Base-by-base conservation (phyloP, 306 rosid genomes). In the Pyrus communis region DNA sequence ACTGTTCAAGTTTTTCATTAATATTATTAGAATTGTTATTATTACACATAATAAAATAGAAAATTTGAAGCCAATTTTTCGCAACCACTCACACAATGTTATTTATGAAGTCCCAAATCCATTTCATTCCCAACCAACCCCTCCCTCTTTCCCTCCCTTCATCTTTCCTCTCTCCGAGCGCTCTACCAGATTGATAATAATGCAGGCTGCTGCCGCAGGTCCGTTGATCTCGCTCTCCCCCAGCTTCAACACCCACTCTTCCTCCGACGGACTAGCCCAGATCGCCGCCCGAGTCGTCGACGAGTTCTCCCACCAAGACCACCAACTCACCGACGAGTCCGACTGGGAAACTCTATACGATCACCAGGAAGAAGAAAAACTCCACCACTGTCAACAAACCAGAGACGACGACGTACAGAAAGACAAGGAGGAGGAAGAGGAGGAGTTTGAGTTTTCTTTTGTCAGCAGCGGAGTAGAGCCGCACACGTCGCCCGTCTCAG, bases 261-360 rank as follows among this genome's bases (percentile, higher is more conserved):
- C 82, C 35, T 76, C 96, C 2, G 86, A 85, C 5, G 72, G 83
- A n/a, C 75, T 90, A 2, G 80, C 91, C 28, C 92, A 90, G 40
- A 89, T 90, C 43, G 96, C 97, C n/a, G 87, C 96, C 13, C 79
- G 92, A 60, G 97, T 89, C 22, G 89, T 89, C 42, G 74, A 60
- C 11, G 89, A 93, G 79, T 57, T 87, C 85, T 14, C 71, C 69
- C 57, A n/a, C 12, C 59, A 66, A 4, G 73, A 64, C 23, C 46
- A 38, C 19, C 70, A 19, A 63, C 69, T 64, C 23, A 17, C 21
- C 35, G 3, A 61, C 22, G 69, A 64, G n/a, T 18, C 51, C 27
- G 49, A 66, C 49, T 66, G 70, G 70, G 22, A 64, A 9, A 64
- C 13, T 31, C 18, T 64, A 23, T 64, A 31, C 42, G 69, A 18